These are phyloP conservation scores for Botrytis sinoallii DNA, from an alignment of 2,329 filamentous ascomycete species.

Conservation along the genomic window DNA sequence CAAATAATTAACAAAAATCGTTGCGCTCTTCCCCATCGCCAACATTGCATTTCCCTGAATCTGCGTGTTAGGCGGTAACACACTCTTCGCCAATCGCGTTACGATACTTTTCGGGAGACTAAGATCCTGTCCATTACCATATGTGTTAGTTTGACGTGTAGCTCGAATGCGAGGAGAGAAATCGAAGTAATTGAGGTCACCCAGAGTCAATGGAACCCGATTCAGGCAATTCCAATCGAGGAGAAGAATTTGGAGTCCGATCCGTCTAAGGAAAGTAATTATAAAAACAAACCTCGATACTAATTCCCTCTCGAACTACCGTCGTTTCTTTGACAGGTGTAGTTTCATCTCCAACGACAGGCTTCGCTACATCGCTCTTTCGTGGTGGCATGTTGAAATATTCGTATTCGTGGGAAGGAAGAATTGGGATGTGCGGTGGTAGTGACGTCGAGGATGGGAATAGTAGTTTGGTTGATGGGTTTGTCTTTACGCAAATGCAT, in stretches of 20 bases:
- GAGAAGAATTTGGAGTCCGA: neutral
- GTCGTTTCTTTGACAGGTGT: constrained; percentile 31
- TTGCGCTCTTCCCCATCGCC: constrained; percentile 77
- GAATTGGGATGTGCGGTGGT: constrained; percentile 2
- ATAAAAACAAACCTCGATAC: constrained; percentile 49
- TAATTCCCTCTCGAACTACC: constrained; percentile 34
- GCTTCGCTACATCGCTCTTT: constrained; percentile 52
- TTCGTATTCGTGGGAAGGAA: neutral
- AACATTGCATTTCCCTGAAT: constrained; percentile 79
- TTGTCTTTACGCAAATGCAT: neutral
- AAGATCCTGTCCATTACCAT: constrained; percentile 58
- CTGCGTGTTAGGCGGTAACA: constrained; percentile 75
- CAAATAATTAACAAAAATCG: constrained; percentile 79
- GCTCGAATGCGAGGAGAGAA: neutral
- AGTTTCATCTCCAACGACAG: constrained; percentile 44
- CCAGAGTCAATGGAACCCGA: neutral
- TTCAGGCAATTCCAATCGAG: neutral
- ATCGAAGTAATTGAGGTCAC: neutral
- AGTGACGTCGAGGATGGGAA: neutral
- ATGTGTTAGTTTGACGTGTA: neutral
- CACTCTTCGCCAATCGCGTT: constrained; percentile 74
- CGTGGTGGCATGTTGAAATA: constrained; percentile 50
- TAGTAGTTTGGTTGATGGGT: neutral
- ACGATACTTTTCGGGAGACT: constrained; percentile 78
- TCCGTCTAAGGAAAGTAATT: neutral